Base-by-base conservation (phyloP, 2,329 filamentous ascomycete genomes). In the Scleromitrula shiraiana region DNA sequence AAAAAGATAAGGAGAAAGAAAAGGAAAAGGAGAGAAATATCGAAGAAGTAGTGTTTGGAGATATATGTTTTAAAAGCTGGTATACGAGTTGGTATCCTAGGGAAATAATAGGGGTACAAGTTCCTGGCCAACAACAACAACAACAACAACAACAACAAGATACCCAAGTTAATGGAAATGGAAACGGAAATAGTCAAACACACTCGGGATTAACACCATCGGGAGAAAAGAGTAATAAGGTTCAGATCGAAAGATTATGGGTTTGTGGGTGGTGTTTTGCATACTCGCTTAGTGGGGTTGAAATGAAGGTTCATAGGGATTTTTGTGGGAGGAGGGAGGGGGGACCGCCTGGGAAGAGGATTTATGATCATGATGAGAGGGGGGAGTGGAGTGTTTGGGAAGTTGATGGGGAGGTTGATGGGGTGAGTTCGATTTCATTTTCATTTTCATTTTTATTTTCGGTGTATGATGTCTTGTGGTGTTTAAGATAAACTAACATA, bases 241-340 rank as follows among this genome's bases (percentile, higher is more conserved):
- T 59, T 15, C 54, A 79, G 59, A 74, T 88, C 14, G 79, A 83
- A 54, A 70, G 82, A 48, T 70, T 97, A 7, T 94, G 90, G 59
- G 85, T 97, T 27, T 98, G 93, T 63, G 84, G 87, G 27, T 85
- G 80, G 73, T 98, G 93, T 70, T 97, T 97, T 73, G 91, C 90
- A 63, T 98, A 98, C 67, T 85, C 84, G 29, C 77, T 74, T 55
- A 78, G 82, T 60, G 64, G 80, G 10, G 69, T 76, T 17, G 67
- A 73, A 1, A 82, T 77, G 76, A 71, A 71, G 60, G 70, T 71
- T 17, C 81, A 85, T 58, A 72, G 78, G 15, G 70, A 70, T 22
- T 65, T 72, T 29, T 89, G 83, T 65, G 72, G 76, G 38, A 64
- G 46, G 61, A 63, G 47, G 61, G 72, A 76, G 41, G 65, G 44